phyloP scores from a whole-genome alignment of 805 yeast species.

The Cyberlindnera amylophila region DNA sequence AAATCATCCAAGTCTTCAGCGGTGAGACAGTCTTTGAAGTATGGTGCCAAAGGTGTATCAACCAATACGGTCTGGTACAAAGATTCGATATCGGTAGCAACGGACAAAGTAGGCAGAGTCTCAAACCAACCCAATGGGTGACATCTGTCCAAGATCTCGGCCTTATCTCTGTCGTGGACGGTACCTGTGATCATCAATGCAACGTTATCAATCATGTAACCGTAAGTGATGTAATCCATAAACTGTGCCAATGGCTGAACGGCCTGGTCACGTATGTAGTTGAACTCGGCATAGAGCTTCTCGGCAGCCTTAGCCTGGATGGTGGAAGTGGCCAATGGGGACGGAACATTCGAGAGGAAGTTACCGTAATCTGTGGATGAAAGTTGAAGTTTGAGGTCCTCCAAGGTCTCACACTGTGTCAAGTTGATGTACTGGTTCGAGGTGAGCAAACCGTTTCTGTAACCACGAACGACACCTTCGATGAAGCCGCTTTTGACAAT shows the following conservation, averaged over 20 bases:
- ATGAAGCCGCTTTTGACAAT: conserved; percentile 60
- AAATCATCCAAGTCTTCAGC: conserved; percentile 90
- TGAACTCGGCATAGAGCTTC: conserved; percentile 78
- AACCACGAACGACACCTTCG: conserved; percentile 94
- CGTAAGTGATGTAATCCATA: conserved; percentile 89
- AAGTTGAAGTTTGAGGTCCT: conserved; percentile 89
- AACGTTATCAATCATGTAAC: conserved; percentile 98
- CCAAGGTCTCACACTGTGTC: conserved; percentile 93
- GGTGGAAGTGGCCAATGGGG: conserved; percentile 80
- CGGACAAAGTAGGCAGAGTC: conserved; percentile 89
- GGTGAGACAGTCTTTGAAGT: conserved; percentile 83
- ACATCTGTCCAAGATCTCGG: conserved; percentile 84
- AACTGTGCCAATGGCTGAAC: conserved; percentile 76
- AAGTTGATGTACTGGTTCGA: conserved; percentile 82
- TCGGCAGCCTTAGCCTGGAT: conserved; percentile 75
- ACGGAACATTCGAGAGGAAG: conserved; percentile 76
- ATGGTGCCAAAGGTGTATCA: conserved; percentile 97
- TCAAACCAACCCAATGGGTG: conserved; percentile 99
- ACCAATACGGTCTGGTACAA: conserved; percentile 87
- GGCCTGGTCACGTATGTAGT: conserved; percentile 80
- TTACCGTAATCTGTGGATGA: conserved; percentile 96
- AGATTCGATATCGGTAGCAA: conserved; percentile 93
- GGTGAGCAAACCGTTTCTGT: conserved; percentile 76
- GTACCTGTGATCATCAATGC: conserved; percentile 96
- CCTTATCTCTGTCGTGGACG: conserved; percentile 86